Conservation (phyloP, 169 alveolate genomes). For the Eimeria falciformis region DNA sequence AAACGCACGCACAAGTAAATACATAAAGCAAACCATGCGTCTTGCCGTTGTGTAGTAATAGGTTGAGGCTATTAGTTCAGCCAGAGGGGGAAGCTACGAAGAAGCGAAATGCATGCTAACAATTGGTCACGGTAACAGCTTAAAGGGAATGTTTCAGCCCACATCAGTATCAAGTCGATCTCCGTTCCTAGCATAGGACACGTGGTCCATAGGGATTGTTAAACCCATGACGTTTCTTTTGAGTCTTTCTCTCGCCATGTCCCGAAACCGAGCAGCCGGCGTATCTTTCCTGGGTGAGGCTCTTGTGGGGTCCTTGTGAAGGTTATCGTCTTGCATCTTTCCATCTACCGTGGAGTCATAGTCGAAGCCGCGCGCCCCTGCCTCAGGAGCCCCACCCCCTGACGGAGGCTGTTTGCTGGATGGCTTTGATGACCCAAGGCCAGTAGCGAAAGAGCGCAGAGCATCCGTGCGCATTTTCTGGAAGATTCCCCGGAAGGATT, state of each 20-base stretch:
- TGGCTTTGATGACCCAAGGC: no score
- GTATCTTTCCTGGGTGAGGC: not conserved
- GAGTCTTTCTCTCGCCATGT: slow-evolving; percentile 37
- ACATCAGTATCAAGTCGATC: not conserved
- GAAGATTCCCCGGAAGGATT: no score
- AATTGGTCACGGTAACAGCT: not conserved
- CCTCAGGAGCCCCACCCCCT: no score
- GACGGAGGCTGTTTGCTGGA: no score
- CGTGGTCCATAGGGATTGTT: not conserved
- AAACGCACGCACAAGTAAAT: no score
- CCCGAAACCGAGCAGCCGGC: slow-evolving; percentile 8
- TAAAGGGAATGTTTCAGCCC: not conserved
- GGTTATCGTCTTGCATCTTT: not conserved
- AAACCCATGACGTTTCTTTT: slow-evolving; percentile 38
- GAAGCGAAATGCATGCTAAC: no score
- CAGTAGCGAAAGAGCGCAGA: no score
- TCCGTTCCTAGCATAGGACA: not conserved
- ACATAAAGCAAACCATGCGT: no score
- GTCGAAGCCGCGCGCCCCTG: no score
- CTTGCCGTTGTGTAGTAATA: no score
- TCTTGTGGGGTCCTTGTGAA: not conserved
- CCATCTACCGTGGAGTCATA: not conserved
- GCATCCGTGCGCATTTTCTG: no score
- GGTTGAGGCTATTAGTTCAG: no score
- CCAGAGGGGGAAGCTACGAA: not conserved